Conservation (phyloP, 2,329 filamentous ascomycete genomes). For the Verticillium tricorpus region DNA sequence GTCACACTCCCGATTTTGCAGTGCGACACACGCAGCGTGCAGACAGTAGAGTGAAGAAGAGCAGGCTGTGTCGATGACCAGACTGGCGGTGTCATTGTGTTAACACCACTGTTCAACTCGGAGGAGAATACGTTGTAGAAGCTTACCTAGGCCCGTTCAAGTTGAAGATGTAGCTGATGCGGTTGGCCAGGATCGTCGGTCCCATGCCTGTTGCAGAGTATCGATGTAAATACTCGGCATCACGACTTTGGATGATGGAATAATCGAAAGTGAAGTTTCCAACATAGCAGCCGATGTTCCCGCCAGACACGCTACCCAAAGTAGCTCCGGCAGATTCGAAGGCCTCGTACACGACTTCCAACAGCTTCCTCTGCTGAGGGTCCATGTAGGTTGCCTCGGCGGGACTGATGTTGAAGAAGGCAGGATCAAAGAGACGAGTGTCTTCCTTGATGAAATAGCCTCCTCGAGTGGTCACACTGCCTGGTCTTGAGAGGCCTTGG, state of each 20-base stretch:
- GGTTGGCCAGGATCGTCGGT: slow-evolving; percentile 29
- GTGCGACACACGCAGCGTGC: slow-evolving; percentile 21
- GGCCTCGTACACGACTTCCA: slow-evolving; percentile 36
- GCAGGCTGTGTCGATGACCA: slow-evolving; percentile 35
- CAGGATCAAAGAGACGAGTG: slow-evolving; percentile 26
- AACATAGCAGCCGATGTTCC: slow-evolving; percentile 23
- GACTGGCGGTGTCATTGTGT: slow-evolving; percentile 3
- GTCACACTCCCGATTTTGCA: slow-evolving; percentile 26
- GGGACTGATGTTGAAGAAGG: slow-evolving; percentile 34
- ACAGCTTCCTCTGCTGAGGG: slow-evolving; percentile 34
- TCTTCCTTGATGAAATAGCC: slow-evolving; percentile 23
- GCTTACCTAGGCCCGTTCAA: slow-evolving; percentile 22
- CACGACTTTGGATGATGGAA: slow-evolving; percentile 11
- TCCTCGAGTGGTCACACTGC: slow-evolving; percentile 12
- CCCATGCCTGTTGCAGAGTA: slow-evolving; percentile 23
- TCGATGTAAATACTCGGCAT: slow-evolving; percentile 8
- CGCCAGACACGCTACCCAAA: slow-evolving; percentile 18
- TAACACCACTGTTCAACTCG: too few relatives aligned
- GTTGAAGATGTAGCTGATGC: slow-evolving; percentile 32
- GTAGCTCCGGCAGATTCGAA: slow-evolving; percentile 31
- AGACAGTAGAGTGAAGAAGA: slow-evolving; percentile 28
- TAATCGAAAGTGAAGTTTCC: slow-evolving; percentile 21
- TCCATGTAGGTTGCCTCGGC: slow-evolving; percentile 35
- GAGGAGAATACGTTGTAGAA: too few relatives aligned
- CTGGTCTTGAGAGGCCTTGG: slow-evolving; percentile 13